phyloP scores from a whole-genome alignment of 768 basidiomycete species.

The Amanita molliuscula region DNA sequence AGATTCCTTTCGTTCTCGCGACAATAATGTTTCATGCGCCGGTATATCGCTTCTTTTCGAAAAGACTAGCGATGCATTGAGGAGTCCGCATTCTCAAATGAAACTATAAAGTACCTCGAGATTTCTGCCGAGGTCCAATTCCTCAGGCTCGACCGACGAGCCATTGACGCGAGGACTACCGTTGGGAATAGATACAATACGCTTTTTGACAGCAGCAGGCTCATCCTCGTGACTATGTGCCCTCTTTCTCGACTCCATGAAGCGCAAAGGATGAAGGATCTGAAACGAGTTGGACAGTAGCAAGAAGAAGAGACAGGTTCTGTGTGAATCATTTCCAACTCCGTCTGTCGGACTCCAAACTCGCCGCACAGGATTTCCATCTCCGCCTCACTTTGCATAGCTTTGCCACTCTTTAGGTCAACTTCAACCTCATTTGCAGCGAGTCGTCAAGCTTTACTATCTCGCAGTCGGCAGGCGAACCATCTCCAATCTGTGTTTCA shows the following conservation, averaged over 20 bases:
- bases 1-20: slow-evolving; percentile 62
- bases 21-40: slow-evolving; percentile 76
- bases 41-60: slow-evolving; percentile 78
- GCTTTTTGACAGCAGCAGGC: slow-evolving; percentile 42
- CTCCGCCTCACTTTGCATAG: slow-evolving; percentile 2
- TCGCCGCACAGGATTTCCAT: slow-evolving; percentile 7
- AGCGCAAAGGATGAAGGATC: slow-evolving; percentile 10
- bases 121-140: slow-evolving; percentile 41
- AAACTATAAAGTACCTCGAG: slow-evolving; percentile 45
- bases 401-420: slow-evolving; percentile 13
- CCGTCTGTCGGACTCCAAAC: slow-evolving; percentile 29
- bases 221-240: slow-evolving; percentile 43
- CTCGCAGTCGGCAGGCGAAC: slow-evolving; percentile 75
- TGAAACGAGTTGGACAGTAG: slow-evolving; percentile 12
- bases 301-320: not conserved
- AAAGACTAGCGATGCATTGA: slow-evolving; percentile 43
- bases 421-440: slow-evolving; percentile 22
- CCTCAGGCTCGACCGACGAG: slow-evolving; percentile 28
- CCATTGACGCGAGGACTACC: slow-evolving; percentile 50
- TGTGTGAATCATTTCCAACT: slow-evolving; percentile 27
- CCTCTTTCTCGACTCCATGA: slow-evolving; percentile 53
- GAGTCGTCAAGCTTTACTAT: slow-evolving; percentile 44
- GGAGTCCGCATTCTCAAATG: slow-evolving; percentile 6
- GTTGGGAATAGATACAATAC: slow-evolving; percentile 36
- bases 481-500: slow-evolving; percentile 87